Evolutionary conservation across 352 stramenopile species (phyloP), one percentile per base, ranked within the genome.

Genomic region (Phytophthora megakarya): DNA sequence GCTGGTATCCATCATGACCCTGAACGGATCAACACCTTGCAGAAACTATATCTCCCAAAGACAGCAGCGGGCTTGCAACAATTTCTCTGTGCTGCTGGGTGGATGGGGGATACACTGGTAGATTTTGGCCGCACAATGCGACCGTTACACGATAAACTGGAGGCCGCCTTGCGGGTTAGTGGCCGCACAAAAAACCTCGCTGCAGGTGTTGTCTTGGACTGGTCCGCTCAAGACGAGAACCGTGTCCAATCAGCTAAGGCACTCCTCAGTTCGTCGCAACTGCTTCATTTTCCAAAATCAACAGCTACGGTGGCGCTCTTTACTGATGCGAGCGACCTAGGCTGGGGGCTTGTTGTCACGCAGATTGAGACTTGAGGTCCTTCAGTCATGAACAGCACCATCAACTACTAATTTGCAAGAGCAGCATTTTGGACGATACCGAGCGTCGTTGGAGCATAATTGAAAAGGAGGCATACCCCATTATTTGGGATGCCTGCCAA

Each of bases 401-500:
- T 21, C 11, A 48, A 22, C 23, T 56, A 6, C 30, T 67, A 19
- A 15, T 42, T 13, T 75, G 43, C n/a, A 49, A 54, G 30, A 61
- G 54, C 18, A 54, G 54, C 1, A 22, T 37, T 6, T 67, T 68
- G 5, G 43, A 48, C n/a, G 46, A 21, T 2, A 46, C 40, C 1
- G 19, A 46, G n/a, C 40, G 19, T 1, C 35, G 39, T 8, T 68
- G 50, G 50, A 63, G 32, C n/a, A 42, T 72, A 1, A 63, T 68
- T 15, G 62, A 54, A 21, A 70, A 64, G 26, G 49, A 71, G 28
- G 54, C 54, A 0, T 63, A 57, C 40, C 54, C 53, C 0, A 67
- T 70, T 21, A 46, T 46, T n/a, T 30, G 40, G 40, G 15, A n/a
- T 9, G 40, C 40, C 16, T 21, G 40, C 7, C 15, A 46, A 5